Conservation (phyloP, 768 basidiomycete species). For the Megacollybia marginata region DNA sequence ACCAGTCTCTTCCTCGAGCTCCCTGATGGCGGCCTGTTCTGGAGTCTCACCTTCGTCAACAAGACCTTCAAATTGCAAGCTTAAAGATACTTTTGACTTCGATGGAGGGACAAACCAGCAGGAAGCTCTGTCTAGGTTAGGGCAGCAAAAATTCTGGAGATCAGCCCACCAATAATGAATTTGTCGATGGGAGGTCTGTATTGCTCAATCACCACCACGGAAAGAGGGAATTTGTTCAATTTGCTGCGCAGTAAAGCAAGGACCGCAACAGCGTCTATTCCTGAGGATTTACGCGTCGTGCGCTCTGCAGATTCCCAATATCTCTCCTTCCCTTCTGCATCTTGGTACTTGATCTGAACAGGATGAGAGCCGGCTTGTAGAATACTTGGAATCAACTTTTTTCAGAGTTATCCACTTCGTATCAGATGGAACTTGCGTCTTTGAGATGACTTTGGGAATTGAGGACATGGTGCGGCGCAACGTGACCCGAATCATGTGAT, state of each 20-base stretch:
- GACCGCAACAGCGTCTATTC: conserved; percentile 84
- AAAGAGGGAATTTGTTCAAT: conserved; percentile 60
- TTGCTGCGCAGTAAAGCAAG: conserved; percentile 75
- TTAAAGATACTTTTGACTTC: conserved; percentile 12
- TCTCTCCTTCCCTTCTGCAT: conserved; percentile 33
- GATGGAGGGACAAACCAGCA: conserved; percentile 17
- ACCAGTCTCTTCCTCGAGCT: conserved; percentile 91
- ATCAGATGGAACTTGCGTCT: conserved; percentile 34
- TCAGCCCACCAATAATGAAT: conserved; percentile 55
- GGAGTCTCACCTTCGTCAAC: conserved; percentile 83
- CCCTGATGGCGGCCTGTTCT: conserved; percentile 75
- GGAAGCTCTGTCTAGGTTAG: conserved; percentile 4
- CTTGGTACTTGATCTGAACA: too few species aligned
- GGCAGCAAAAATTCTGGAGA: background rate
- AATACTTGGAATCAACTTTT: conserved; percentile 58
- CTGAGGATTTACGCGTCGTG: conserved; percentile 67
- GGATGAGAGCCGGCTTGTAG: too few species aligned
- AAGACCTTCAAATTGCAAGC: conserved; percentile 41
- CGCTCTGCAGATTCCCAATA: conserved; percentile 89
- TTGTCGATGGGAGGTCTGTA: conserved; percentile 84
- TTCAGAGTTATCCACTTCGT: conserved; percentile 80
- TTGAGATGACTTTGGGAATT: conserved; percentile 44
- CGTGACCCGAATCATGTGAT: too few species aligned
- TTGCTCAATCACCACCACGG: conserved; percentile 85
- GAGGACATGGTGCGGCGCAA: too few species aligned